Evolutionary conservation across 2,329 filamentous ascomycete genomes (phyloP), one percentile per base, ranked within the genome.

Genomic region (Sporothrix mexicana): DNA sequence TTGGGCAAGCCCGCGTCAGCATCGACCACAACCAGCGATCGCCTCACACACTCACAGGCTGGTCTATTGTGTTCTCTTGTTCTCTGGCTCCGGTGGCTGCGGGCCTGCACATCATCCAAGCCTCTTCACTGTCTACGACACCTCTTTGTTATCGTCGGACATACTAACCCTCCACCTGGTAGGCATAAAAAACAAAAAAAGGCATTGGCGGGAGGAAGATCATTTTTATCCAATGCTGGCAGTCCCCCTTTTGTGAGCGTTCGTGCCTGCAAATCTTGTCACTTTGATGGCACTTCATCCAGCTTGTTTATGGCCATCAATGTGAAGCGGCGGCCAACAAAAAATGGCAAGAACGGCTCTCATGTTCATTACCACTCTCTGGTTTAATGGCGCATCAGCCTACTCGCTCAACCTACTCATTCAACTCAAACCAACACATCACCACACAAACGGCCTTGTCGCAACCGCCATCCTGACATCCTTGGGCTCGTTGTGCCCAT

Each of bases 91-190:
- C 30, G 30, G 43, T 20, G n/a, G 36, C 30, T 20, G 17, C 30
- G 30, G 59, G 10, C 59, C 15, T 62, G 59, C 61, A 66, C 20
- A 66, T 66, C 61, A 66, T 47, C 61, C 61, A 47, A 66, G 64
- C 45, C 47, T 45, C 68, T 10, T 41, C 66, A 8, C 3, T 4
- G 17, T 23, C 7, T 23, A 0, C 23, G 41, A 3, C 12, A n/a
- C 15, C 17, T 23, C 8, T 47, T 66, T 2, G 13, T 20, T 20
- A 13, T 23, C 47, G 10, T 47, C 30, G 30, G 30, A 2, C 45
- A 20, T 66, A 25, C 47, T 53, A 36, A 30, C 47, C 64, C 64
- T 68, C n/a, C 45, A 17, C 64, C 45, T 68, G 64, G 45, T 68
- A 68, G 43, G 64, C 64, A 68, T 68, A 43, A 43, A 7, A 36